A percentile compares a stretch with the other conserved stretches of the same genome.
These are phyloP conservation scores for Forsythia suspensa DNA, from an alignment of 257 asterid species.

Conservation along the genomic window DNA sequence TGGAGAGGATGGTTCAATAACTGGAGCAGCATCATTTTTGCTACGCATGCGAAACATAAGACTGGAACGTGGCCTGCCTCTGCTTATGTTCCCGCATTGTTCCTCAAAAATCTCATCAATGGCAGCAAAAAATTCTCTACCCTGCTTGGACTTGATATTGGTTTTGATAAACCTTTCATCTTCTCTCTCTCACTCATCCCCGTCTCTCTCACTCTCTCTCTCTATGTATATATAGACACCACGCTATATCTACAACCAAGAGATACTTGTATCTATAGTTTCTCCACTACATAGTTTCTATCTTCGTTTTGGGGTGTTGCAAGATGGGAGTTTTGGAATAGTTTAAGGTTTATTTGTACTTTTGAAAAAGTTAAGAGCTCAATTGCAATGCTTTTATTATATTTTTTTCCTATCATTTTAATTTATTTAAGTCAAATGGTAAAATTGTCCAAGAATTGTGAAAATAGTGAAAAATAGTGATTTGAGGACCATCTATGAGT, in stretches of 20 bases:
- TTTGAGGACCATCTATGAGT: too few species aligned
- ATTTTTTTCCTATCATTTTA: too few species aligned
- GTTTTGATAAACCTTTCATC: slow-evolving; percentile 33
- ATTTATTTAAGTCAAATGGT: too few species aligned
- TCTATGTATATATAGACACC: not conserved
- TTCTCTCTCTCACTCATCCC: not conserved
- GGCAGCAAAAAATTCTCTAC: slow-evolving; percentile 48
- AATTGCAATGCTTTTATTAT: too few species aligned
- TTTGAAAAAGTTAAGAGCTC: too few species aligned
- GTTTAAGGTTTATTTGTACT: too few species aligned
- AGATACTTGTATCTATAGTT: not conserved
- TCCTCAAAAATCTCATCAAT: slow-evolving; percentile 43
- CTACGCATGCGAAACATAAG: slow-evolving; percentile 37
- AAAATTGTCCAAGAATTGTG: too few species aligned
- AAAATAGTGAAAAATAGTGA: too few species aligned
- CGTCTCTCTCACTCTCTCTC: not conserved
- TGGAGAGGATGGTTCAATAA: slow-evolving; percentile 44
- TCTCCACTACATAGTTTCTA: not conserved
- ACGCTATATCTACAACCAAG: not conserved
- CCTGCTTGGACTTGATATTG: slow-evolving; percentile 48
- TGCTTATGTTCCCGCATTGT: slow-evolving; percentile 42
- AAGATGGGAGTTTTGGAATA: too few species aligned
- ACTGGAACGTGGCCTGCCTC: slow-evolving; percentile 40
- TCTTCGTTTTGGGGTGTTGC: not conserved
- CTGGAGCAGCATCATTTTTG: slow-evolving; percentile 18